phyloP scores from a whole-genome alignment of 1,284 basidiomycete genomes.

The Anthracocystis walkeri region DNA sequence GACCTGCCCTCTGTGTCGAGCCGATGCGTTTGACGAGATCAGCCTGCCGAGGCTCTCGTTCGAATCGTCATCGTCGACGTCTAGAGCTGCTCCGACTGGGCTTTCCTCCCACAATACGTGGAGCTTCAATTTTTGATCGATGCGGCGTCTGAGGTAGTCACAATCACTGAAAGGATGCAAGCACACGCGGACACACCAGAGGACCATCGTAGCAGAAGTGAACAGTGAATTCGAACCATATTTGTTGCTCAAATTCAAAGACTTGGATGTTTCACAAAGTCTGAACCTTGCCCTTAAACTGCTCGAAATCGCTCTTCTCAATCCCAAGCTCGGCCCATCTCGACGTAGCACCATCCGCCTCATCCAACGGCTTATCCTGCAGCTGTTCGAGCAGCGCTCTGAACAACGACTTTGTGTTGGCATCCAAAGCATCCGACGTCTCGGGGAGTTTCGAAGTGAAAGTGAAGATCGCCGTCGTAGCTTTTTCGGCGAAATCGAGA shows the following conservation, averaged over 20 bases:
- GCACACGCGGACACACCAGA: not conserved
- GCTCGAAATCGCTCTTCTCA: constrained; percentile 8
- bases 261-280: not conserved
- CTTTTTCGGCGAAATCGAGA: constrained; percentile 83
- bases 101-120: not conserved
- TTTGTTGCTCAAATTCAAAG: not conserved
- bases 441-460: constrained; percentile 49
- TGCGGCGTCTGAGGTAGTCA: no score
- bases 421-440: not conserved
- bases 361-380: constrained; percentile 16
- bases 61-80: constrained; percentile 12
- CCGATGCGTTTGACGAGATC: constrained; percentile 41
- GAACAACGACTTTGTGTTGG: constrained; percentile 2
- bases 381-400: constrained; percentile 18
- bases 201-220: not conserved
- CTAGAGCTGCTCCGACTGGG: not conserved
- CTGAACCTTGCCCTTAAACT: constrained; percentile 11
- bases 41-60: constrained; percentile 25
- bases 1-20: constrained; percentile 40
- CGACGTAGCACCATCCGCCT: not conserved
- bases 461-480: constrained; percentile 74
- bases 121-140: constrained; percentile 17
- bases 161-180: no score
- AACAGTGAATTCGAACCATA: not conserved
- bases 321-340: constrained; percentile 29